Percentiles rank a stretch among this genome's conserved stretches.
These are phyloP conservation scores for Tanacetum coccineum DNA, from an alignment of 129 eudicot genomes.

Conservation along the genomic window DNA sequence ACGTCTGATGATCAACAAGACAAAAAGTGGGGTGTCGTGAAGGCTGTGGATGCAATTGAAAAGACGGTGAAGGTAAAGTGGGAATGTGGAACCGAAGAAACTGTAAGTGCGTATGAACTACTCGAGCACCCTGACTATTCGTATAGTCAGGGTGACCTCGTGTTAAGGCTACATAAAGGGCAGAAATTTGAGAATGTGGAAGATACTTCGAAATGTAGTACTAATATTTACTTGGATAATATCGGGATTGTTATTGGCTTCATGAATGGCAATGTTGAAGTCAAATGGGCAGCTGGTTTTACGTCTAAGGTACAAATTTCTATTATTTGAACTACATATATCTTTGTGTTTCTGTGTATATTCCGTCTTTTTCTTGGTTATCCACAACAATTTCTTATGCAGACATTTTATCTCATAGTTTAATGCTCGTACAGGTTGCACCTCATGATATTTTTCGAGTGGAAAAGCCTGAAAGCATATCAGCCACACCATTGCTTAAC, in stretches of 20 bases:
- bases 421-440: conserved; percentile 42
- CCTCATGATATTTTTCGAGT: conserved; percentile 70
- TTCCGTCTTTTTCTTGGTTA: neutral
- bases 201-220: conserved; percentile 7
- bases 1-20: conserved; percentile 43
- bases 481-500: conserved; percentile 23
- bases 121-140: conserved; percentile 81
- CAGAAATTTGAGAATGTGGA: conserved; percentile 19
- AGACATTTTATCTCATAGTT: conserved; percentile 7
- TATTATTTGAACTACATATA: neutral
- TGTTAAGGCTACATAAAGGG: conserved; percentile 38
- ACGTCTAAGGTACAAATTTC: conserved; percentile 52
- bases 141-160: conserved; percentile 62
- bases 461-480: conserved; percentile 48
- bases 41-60: conserved; percentile 66
- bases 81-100: conserved; percentile 41
- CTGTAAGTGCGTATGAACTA: conserved; percentile 83
- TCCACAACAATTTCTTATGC: neutral
- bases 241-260: conserved; percentile 68
- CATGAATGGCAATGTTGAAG: conserved; percentile 54
- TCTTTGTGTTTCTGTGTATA: neutral
- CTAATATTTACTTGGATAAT: conserved; percentile 33
- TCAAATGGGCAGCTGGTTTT: conserved; percentile 79
- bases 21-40: conserved; percentile 72
- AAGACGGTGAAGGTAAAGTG: conserved; percentile 75